phyloP scores from a whole-genome alignment of 768 basidiomycete species.

The Hygrocybe punicea region DNA sequence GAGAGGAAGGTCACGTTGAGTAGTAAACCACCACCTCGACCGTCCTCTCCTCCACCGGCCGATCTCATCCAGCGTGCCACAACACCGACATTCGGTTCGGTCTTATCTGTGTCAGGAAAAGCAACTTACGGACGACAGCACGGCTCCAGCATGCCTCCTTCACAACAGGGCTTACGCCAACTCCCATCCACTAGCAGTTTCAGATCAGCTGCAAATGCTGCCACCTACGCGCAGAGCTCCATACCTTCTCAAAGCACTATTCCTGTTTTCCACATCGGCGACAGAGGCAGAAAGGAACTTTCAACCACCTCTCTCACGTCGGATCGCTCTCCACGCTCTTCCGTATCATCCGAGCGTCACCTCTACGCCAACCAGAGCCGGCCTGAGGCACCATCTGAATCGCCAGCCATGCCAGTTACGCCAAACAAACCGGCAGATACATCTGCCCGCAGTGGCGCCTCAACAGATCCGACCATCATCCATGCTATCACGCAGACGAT shows the following conservation, averaged over 20 bases:
- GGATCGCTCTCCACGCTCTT: slow-evolving; percentile 69
- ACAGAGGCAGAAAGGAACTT: slow-evolving; percentile 53
- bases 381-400: not conserved
- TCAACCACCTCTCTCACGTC: slow-evolving; percentile 71
- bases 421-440: slow-evolving; percentile 47
- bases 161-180: slow-evolving; percentile 61
- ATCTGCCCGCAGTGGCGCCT: slow-evolving; percentile 37
- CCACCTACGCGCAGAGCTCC: slow-evolving; percentile 47
- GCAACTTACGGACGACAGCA: slow-evolving; percentile 53
- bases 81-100: slow-evolving; percentile 72
- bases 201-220: slow-evolving; percentile 66
- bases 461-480: slow-evolving; percentile 87
- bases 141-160: slow-evolving; percentile 75
- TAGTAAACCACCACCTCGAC: slow-evolving; percentile 76
- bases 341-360: slow-evolving; percentile 76
- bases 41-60: slow-evolving; percentile 87
- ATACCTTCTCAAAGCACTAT: slow-evolving; percentile 40
- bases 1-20: slow-evolving; percentile 51
- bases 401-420: slow-evolving; percentile 34
- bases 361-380: slow-evolving; percentile 43
- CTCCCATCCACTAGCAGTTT: slow-evolving; percentile 80
- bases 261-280: slow-evolving; percentile 49
- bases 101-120: slow-evolving; percentile 52
- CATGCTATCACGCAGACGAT: slow-evolving; percentile 99
- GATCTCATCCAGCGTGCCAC: slow-evolving; percentile 92